These are phyloP conservation scores for Striga hermonthica DNA, from an alignment of 305 asterid species.

Conservation along the genomic window DNA sequence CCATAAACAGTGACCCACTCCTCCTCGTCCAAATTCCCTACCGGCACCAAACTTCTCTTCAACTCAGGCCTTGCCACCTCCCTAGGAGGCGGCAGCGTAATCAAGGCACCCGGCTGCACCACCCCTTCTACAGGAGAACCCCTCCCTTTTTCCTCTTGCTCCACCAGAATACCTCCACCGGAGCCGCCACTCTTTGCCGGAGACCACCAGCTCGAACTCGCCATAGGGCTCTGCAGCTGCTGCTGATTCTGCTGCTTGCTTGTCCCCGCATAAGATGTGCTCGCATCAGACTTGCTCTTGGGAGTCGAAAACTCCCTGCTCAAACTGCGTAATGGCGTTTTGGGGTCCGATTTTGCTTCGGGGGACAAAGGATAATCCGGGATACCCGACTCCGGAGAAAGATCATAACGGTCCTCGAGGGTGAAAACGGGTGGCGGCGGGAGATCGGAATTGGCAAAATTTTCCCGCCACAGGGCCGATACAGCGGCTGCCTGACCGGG, in stretches of 20 bases:
- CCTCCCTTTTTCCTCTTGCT: conserved; percentile 78
- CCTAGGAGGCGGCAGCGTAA: conserved; percentile 80
- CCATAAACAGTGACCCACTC: conserved; percentile 98
- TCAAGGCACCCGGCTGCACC: conserved; percentile 80
- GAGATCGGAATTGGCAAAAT: conserved; percentile 76
- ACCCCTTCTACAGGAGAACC: conserved; percentile 97
- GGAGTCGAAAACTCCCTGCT: conserved; percentile 67
- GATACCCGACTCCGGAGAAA: conserved; percentile 75
- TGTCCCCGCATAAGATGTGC: conserved; percentile 59
- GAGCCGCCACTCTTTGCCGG: conserved; percentile 57
- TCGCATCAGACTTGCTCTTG: conserved; percentile 64
- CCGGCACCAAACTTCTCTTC: conserved; percentile 57
- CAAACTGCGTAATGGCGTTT: conserved; percentile 49
- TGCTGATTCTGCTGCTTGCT: conserved; percentile 56
- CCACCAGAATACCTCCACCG: conserved; percentile 54
- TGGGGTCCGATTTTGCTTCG: conserved; percentile 63
- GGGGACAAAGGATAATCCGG: conserved; percentile 70
- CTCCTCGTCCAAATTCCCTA: conserved; percentile 72
- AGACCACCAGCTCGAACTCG: conserved; percentile 78
- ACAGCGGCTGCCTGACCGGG: conserved; percentile 97
- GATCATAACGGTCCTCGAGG: conserved; percentile 76
- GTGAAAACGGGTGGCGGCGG: conserved; percentile 95
- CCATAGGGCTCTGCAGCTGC: conserved; percentile 58
- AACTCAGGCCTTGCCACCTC: conserved; percentile 95
- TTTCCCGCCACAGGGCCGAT: conserved; percentile 93